Base-by-base conservation (phyloP, 2,329 filamentous ascomycete species). In the Fusarium odoratissimum region DNA sequence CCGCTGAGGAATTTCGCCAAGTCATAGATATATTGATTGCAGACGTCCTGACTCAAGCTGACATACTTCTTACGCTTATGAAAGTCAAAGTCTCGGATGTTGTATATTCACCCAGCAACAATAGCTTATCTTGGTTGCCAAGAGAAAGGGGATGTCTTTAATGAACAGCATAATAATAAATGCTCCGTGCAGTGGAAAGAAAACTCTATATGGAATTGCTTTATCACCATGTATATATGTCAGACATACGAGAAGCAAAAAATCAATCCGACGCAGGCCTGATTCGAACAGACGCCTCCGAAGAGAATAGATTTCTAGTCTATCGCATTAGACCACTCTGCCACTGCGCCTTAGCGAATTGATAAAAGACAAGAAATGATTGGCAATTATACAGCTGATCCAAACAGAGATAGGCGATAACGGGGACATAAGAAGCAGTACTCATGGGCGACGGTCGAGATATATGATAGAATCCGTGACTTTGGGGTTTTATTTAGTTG, bases 301-400 rank as follows among this genome's bases (percentile, higher is more conserved):
- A 76, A 30, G 74, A 71, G 70, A 76, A 72, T 72, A 76, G 74
- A 76, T 76, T 76, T 76, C 74, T 76, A 76, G 74, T 76, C 74
- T 76, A 72, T 72, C 74, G 74, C 74, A 76, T 76, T 76, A 76
- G 74, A 76, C 74, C 74, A 76, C 74, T 76, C 74, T 76, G 74
- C 74, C 74, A 76, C 74, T 65, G 68, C 67, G 74, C 74, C 74
- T 74, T 49, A 19, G 3, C 8, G 67, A 52, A 68, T 69, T 72
- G 46, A 61, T 69, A 5, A 4, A 5, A 3, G 1, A 0, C 0
- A 0, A 0, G 5, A 7, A 10, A 4, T 1, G 1, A 19, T 28
- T 5, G 0, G 2, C 0, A 0, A 4, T 2, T 69, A 68, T 69
- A 57, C 1, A 2, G 11, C 21, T 10, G 1, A 1, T 1, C 0